These are phyloP conservation scores for Ophiosphaerella korrae DNA, from an alignment of 2,329 filamentous ascomycete genomes.

Conservation along the genomic window DNA sequence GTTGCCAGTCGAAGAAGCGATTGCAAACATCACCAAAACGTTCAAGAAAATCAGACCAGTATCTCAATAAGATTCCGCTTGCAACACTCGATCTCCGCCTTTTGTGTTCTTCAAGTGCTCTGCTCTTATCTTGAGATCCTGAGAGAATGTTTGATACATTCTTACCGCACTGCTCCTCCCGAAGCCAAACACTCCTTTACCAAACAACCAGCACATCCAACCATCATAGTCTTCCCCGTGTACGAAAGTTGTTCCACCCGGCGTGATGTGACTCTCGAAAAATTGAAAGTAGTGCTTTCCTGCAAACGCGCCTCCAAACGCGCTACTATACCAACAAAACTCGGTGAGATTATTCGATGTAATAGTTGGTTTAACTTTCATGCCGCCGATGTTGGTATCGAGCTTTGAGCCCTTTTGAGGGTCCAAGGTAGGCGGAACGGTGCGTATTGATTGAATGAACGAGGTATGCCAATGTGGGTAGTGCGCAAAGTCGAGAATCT, in stretches of 20 bases:
- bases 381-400: not conserved
- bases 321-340: constrained; percentile 6
- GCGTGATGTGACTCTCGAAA: constrained; percentile 2
- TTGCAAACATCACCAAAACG: constrained; percentile 61
- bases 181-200: not conserved
- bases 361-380: not conserved
- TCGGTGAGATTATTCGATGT: constrained; percentile 1
- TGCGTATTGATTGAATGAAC: constrained; percentile 3
- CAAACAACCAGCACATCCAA: constrained; percentile 7
- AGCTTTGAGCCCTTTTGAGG: constrained; percentile 1
- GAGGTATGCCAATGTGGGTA: constrained; percentile 7
- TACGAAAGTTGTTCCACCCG: constrained; percentile 4
- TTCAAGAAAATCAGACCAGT: constrained; percentile 54
- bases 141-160: constrained; percentile 2
- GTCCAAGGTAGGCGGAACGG: not conserved
- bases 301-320: constrained; percentile 2
- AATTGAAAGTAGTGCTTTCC: constrained; percentile 11
- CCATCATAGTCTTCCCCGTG: constrained; percentile 11
- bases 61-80: not conserved
- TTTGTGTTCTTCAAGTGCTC: not conserved
- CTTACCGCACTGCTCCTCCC: not conserved
- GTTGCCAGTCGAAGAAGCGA: constrained; percentile 69
- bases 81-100: not conserved
- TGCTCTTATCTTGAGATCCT: constrained; percentile 4
- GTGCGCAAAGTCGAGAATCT: constrained; percentile 8